Base-by-base conservation (phyloP, 2,329 filamentous ascomycete genomes). In the Sporothrix humicola region DNA sequence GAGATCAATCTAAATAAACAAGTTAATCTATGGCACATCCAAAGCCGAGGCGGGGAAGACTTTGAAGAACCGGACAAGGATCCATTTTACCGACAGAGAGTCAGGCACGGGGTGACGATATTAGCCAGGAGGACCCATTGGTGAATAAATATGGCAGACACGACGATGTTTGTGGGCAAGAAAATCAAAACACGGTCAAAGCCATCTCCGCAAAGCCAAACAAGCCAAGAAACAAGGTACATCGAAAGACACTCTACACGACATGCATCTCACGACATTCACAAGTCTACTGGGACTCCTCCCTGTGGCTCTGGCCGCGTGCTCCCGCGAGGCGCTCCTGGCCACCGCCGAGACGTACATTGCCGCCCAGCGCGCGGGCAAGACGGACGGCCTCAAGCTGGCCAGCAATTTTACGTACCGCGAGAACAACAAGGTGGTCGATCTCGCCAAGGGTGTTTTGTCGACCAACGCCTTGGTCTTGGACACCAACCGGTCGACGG, bases 371-470 rank as follows among this genome's bases (percentile, higher is more conserved):
- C 76, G 77, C 37, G 75, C 69, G 12, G 79, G 79, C 17, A 77
- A 75, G 15, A 15, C 76, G 1, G 72, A 59, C 52, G 48, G 73
- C 13, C 76, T 80, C 10, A 76, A 76, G 42, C 74, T 77, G 6
- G 23, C 74, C 4, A 72, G 63, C 69, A 77, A 77, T 74, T 78
- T 77, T 72, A 78, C 76, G 9, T 79, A 79, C 74, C 74, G 72
- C 23, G 78, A 79, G 68, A 79, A 79, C 75, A 79, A 79, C 76
- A 77, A 77, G 46, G 73, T 71, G 1, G 71, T 75, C 26, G 75
- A 77, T 61, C 48, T 78, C 9, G 71, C 66, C 59, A 70, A 37
- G 13, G 75, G 75, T 13, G 72, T 77, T 10, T 71, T 78, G 26
- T 52, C 23, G 58, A 48, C 9, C 0, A 66, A 52, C n/a, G 46